phyloP scores from a whole-genome alignment of 2,329 filamentous ascomycete genomes.

The Neopestalotiopsis rosae region DNA sequence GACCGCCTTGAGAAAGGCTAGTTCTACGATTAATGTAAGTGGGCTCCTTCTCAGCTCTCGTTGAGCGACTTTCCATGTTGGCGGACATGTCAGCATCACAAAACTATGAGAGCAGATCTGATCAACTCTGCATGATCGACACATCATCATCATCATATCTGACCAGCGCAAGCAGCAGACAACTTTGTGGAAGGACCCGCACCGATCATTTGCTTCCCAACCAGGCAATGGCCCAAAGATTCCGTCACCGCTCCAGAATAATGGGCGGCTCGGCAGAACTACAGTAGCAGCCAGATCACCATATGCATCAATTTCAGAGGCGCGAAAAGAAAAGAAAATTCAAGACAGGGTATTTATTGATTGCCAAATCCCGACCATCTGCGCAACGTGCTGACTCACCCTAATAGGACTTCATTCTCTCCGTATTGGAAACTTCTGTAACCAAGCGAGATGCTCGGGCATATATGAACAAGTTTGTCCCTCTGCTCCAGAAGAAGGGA shows the following conservation, averaged over 20 bases:
- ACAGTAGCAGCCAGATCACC: constrained; percentile 34
- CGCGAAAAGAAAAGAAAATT: constrained; percentile 52
- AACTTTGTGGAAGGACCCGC: constrained; percentile 30
- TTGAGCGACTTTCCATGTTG: not conserved
- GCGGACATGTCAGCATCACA: not conserved
- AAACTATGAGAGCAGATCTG: not conserved
- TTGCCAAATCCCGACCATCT: not conserved
- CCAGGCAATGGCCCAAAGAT: constrained; percentile 29
- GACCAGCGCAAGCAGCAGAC: constrained; percentile 29
- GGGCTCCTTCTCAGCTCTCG: constrained; percentile 18
- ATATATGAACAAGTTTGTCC: constrained; percentile 84
- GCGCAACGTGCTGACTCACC: constrained; percentile 18
- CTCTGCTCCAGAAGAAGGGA: constrained; percentile 37
- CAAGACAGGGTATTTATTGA: constrained; percentile 49
- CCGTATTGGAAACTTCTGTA: constrained; percentile 84
- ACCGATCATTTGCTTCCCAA: constrained; percentile 24
- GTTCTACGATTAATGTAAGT: constrained; percentile 41
- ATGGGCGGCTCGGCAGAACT: constrained; percentile 25
- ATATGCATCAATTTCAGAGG: constrained; percentile 47
- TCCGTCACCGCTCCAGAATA: constrained; percentile 30
- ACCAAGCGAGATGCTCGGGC: constrained; percentile 92
- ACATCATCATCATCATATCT: not conserved
- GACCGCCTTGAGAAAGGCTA: constrained; percentile 45
- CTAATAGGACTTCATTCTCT: constrained; percentile 79
- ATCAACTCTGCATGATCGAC: too few relatives aligned